phyloP scores from a whole-genome alignment of 495 filamentous ascomycete species.

The Parmelia sp. region DNA sequence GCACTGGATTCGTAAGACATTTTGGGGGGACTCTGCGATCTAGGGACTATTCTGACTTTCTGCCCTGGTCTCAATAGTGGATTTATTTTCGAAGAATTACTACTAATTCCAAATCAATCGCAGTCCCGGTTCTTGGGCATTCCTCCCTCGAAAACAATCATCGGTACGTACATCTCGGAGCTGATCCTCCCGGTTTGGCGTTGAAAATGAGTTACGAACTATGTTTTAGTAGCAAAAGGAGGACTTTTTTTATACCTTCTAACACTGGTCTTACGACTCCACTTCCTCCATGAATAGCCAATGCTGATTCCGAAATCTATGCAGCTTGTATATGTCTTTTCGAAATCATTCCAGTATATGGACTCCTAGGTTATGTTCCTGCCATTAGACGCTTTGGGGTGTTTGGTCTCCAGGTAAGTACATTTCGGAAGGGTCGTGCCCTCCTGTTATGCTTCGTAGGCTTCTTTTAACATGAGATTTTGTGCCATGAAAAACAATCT shows the following conservation, averaged over 20 bases:
- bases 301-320: too few relatives aligned
- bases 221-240: too few relatives aligned
- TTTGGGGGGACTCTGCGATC: neutral
- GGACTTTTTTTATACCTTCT: too few relatives aligned
- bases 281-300: too few relatives aligned
- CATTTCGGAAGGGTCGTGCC: neutral
- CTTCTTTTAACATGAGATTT: neutral
- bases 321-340: slow-evolving; percentile 84
- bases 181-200: too few relatives aligned
- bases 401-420: slow-evolving; percentile 60
- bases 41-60: neutral
- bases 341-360: slow-evolving; percentile 88
- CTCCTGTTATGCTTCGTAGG: neutral
- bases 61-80: neutral
- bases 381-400: slow-evolving; percentile 67
- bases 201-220: too few relatives aligned
- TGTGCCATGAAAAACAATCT: neutral
- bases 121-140: slow-evolving; percentile 55
- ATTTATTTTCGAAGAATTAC: neutral
- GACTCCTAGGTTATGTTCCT: slow-evolving; percentile 81
- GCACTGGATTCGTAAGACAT: neutral
- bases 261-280: too few relatives aligned
- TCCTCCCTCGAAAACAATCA: slow-evolving; percentile 75
- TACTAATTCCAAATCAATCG: neutral
- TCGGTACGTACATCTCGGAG: too few relatives aligned